A percentile compares a stretch with the other conserved stretches of the same genome.
Evolutionary conservation across 108 stramenopile species (phyloP).

Genomic region (Pseudonitzschia multiseries): DNA sequence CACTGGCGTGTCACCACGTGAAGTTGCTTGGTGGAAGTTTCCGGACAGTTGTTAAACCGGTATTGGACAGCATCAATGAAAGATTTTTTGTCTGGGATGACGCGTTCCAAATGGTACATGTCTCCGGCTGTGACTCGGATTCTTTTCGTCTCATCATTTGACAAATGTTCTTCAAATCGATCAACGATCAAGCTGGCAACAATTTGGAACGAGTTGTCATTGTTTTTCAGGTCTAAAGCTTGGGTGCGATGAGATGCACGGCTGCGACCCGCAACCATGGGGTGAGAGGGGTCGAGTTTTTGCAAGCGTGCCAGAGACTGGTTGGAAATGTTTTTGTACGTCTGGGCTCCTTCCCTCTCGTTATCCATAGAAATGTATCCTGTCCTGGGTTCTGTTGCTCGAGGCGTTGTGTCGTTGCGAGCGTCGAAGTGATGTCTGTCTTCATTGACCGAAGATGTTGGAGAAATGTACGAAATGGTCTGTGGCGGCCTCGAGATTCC

Average conservation of each 20-base stretch:
- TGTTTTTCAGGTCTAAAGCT: slow-evolving; percentile 55
- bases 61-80: slow-evolving; percentile 74
- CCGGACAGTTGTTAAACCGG: slow-evolving; percentile 40
- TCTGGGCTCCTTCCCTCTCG: not conserved
- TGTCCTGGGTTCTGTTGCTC: not conserved
- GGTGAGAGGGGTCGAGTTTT: slow-evolving; percentile 12
- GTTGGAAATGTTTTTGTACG: slow-evolving; percentile 1
- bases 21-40: slow-evolving; percentile 30
- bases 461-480: slow-evolving; percentile 18
- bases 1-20: slow-evolving; percentile 62
- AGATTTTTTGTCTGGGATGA: slow-evolving; percentile 46
- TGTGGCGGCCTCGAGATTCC: slow-evolving; percentile 2
- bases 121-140: slow-evolving; percentile 50
- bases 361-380: slow-evolving; percentile 6
- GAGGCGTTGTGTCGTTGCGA: not conserved
- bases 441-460: slow-evolving; percentile 62
- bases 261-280: slow-evolving; percentile 3
- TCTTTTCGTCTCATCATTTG: slow-evolving; percentile 16
- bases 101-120: slow-evolving; percentile 48
- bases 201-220: slow-evolving; percentile 74
- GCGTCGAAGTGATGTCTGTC: slow-evolving; percentile 38
- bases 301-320: slow-evolving; percentile 7
- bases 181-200: slow-evolving; percentile 66
- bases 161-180: slow-evolving; percentile 46
- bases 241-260: not conserved